Evolutionary conservation across 1,284 basidiomycete species (phyloP).

Genomic region (Dichomitus squalens): DNA sequence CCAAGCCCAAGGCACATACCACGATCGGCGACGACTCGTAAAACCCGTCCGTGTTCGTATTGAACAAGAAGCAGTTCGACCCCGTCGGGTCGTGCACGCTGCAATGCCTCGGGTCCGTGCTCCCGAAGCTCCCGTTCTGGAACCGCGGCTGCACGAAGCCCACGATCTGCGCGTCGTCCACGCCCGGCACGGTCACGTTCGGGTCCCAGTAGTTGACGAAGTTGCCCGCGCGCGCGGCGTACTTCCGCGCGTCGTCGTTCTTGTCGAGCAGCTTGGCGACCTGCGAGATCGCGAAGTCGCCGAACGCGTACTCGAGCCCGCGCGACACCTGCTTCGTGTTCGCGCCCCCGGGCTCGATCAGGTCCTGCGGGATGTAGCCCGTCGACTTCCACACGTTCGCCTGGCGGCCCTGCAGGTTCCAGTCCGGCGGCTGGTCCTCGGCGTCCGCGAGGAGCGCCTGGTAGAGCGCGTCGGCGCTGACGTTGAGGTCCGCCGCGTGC

Average conservation of each 20-base stretch:
- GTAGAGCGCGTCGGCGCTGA: slow-evolving; percentile 51
- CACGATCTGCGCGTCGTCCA: slow-evolving; percentile 38
- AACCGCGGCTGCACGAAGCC: slow-evolving; percentile 64
- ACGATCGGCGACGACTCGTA: slow-evolving; percentile 66
- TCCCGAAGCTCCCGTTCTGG: slow-evolving; percentile 61
- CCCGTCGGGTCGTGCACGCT: slow-evolving; percentile 59
- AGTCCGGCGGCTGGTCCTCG: slow-evolving; percentile 58
- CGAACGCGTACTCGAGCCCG: slow-evolving; percentile 62
- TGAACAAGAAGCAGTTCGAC: slow-evolving; percentile 63
- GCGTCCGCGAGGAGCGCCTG: slow-evolving; percentile 58
- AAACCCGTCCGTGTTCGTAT: slow-evolving; percentile 60
- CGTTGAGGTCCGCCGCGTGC: slow-evolving; percentile 46
- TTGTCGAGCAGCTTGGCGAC: slow-evolving; percentile 57
- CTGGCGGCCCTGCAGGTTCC: slow-evolving; percentile 65
- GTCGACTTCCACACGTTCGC: slow-evolving; percentile 50
- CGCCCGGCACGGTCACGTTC: slow-evolving; percentile 49
- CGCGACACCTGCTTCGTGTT: slow-evolving; percentile 64
- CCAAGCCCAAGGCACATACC: slow-evolving; percentile 37
- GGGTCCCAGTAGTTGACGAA: slow-evolving; percentile 63
- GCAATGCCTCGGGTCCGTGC: slow-evolving; percentile 68
- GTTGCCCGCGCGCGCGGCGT: slow-evolving; percentile 55
- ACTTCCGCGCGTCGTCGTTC: slow-evolving; percentile 52
- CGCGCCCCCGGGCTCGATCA: slow-evolving; percentile 53
- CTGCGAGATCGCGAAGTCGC: slow-evolving; percentile 66
- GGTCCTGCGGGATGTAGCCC: slow-evolving; percentile 59